Conservation (phyloP, 106 monocot species). For the Dioscorea alata region DNA sequence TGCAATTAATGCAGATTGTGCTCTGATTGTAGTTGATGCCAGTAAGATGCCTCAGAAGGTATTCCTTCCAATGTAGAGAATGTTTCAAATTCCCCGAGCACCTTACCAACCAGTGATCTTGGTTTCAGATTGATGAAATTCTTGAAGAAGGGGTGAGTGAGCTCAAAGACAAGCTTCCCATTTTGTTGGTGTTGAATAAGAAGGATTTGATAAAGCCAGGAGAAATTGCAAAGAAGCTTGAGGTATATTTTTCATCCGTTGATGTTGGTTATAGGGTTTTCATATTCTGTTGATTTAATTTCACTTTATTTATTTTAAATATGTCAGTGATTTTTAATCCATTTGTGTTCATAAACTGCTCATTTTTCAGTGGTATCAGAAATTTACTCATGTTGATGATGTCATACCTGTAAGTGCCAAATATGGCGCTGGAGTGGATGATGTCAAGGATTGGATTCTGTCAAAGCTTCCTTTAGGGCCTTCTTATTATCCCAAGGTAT, state of each 20-base stretch:
- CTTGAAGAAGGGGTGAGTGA: slow-evolving; percentile 75
- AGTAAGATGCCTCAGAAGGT: slow-evolving; percentile 86
- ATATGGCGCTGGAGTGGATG: slow-evolving; percentile 85
- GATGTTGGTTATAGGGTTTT: not conserved
- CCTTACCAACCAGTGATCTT: slow-evolving; percentile 1
- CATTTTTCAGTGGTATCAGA: slow-evolving; percentile 84
- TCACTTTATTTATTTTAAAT: no score
- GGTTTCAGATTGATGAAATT: slow-evolving; percentile 75
- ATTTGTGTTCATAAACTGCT: no score
- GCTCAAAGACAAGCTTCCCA: slow-evolving; percentile 50
- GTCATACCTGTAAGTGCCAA: slow-evolving; percentile 99
- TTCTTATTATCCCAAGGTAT: slow-evolving; percentile 92
- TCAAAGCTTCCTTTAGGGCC: slow-evolving; percentile 90
- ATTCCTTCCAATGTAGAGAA: slow-evolving; percentile 10
- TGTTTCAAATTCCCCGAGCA: not conserved
- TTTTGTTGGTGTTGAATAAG: slow-evolving; percentile 86
- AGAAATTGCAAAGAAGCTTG: slow-evolving; percentile 78
- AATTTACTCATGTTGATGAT: slow-evolving; percentile 79
- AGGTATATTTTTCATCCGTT: slow-evolving; percentile 38
- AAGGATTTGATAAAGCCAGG: slow-evolving; percentile 97
- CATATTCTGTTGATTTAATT: no score
- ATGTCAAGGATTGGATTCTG: slow-evolving; percentile 91
- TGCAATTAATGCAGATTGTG: slow-evolving; percentile 86
- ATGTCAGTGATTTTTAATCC: no score
- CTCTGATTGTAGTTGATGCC: slow-evolving; percentile 89